Evolutionary conservation across 192 early-diverging fungal genomes (phyloP).

Genomic region (Coemansia sp.): DNA sequence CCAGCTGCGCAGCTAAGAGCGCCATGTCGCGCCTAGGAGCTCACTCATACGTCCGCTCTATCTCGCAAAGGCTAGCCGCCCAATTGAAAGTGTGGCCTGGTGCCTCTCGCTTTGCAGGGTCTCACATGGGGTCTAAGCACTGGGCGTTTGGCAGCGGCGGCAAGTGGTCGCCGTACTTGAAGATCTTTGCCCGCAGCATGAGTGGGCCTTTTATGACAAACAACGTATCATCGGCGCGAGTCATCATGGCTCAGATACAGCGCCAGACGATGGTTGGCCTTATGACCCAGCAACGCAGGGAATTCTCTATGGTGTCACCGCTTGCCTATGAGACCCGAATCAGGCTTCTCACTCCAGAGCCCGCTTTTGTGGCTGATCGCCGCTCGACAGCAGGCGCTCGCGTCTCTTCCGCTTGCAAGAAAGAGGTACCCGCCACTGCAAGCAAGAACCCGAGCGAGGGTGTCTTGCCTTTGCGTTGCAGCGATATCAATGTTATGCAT

Average conservation of each 20-base stretch:
- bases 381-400: neutral
- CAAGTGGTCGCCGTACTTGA: constrained; percentile 43
- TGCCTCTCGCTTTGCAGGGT: constrained; percentile 17
- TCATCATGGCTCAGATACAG: constrained; percentile 39
- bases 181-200: constrained; percentile 19
- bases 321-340: constrained; percentile 12
- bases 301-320: constrained; percentile 22
- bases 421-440: neutral
- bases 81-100: constrained; percentile 2
- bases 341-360: constrained; percentile 2
- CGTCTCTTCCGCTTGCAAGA: neutral
- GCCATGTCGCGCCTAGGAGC: constrained; percentile 13
- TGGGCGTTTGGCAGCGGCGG: constrained; percentile 46
- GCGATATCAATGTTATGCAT: neutral
- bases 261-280: constrained; percentile 30
- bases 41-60: constrained; percentile 6
- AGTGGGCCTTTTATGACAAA: constrained; percentile 16
- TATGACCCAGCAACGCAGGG: constrained; percentile 41
- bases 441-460: neutral
- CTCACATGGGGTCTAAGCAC: neutral
- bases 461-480: neutral
- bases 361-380: neutral
- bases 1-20: neutral
- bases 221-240: constrained; percentile 18
- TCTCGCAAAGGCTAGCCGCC: constrained; percentile 13